Base-by-base conservation (phyloP, 1,139 yeast species). In the Debaryomyces singareniensis region DNA sequence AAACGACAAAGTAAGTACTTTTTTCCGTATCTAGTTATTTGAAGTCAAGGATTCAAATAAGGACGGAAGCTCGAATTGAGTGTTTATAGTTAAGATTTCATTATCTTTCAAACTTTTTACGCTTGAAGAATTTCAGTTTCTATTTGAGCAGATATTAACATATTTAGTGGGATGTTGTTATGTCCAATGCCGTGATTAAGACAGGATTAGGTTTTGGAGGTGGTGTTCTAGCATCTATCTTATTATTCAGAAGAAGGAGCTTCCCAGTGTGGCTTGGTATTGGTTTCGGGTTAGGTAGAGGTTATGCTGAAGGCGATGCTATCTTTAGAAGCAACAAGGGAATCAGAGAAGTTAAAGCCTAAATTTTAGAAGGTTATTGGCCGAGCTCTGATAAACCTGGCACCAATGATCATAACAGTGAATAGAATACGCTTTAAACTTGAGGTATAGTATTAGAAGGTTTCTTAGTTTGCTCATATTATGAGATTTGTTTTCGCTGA, bases 131-230 rank as follows among this genome's bases (percentile, higher is more conserved):
- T n/a, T n/a, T n/a, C n/a, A n/a, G n/a, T n/a, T n/a, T n/a, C n/a
- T n/a, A n/a, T n/a, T n/a, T n/a, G n/a, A n/a, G n/a, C n/a, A 5
- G 18, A 13, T 51, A 51, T 54, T 51, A 51, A 49, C 55, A 25
- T n/a, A 12, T 34, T 9, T 34, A 75, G 73, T 93, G 98, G 98
- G 99, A 93, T 57, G 86, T 89, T 42, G 96, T 89, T 34, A 71
- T 93, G 51, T 86, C 98, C 39, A 93, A 93, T 66, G 78, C 93
- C 39, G 69, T 93, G 45, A 95, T 93, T 47, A 91, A 91, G 64
- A 82, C 96, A 49, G 96, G 96, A n/a, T 73, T 93, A 43, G 98
- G 99, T 32, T 81, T 93, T 44, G 97, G 97, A 39, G 94, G 83
- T 29, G 99, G 99, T 60, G 95, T 93, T 27, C 73, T 89, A 36